Base-by-base conservation (phyloP, 495 filamentous ascomycete species). In the Penicillium alfredii region DNA sequence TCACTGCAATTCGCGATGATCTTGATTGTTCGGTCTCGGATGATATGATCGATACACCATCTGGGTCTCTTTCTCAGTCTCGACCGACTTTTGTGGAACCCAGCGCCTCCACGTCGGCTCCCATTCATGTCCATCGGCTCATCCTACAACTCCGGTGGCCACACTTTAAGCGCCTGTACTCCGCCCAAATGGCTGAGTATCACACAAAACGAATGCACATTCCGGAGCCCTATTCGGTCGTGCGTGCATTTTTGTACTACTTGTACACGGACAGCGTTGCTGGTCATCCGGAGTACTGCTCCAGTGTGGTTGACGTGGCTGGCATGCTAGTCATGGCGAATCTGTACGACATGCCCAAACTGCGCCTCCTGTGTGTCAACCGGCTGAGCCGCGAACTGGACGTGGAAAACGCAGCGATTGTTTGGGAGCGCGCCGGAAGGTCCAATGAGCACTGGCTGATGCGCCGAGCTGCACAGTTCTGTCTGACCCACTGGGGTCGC, bases 311-410 rank as follows among this genome's bases (percentile, higher is more conserved):
- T 12, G 86, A 94, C 47, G 88, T 97, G 11, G 90, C 93, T 0
- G 89, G 92, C n/a, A 73, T 98, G 64, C 74, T 98, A 2, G 92
- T 97, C 33, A 90, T 98, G 87, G 82, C 88, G 14, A 94, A 97
- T 53, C 83, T 97, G 13, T 98, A 98, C 57, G 88, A 95, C 55
- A 89, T 98, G 68, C 88, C 87, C 0, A 83, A 87, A 39, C 78
- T 98, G 3, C 86, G 90, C 8, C 74, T 94, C 8, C 74, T 97
- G 8, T 93, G 89, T 55, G 79, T 96, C 25, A 84, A 90, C 55
- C 73, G 93, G 8, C 73, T 98, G 17, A 82, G 81, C 32, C 81
- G 81, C 27, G 93, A 98, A 47, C 72, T 98, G 1, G 92, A 96
- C 42, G 80, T 97, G 28, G 86, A 95, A 36, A 86, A 94, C 46